Percentiles rank a stretch among this genome's conserved stretches.
phyloP scores from a whole-genome alignment of 306 rosid genomes.

The Lathyrus tuberosus region DNA sequence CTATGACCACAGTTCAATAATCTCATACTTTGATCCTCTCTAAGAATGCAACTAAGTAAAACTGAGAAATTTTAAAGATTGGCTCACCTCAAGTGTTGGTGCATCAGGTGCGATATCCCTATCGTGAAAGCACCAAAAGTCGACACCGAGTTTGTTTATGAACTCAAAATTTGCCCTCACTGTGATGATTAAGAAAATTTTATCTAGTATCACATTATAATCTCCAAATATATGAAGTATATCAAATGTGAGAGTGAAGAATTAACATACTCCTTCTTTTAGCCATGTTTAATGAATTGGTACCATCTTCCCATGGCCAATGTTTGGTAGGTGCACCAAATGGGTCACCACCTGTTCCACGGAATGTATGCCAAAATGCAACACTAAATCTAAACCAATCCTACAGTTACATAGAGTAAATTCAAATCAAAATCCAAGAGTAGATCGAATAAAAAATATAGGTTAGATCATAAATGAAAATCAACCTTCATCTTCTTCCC shows the following conservation, averaged over 20 bases:
- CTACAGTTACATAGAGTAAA: conserved; percentile 42
- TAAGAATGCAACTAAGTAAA: not conserved
- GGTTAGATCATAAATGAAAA: conserved; percentile 32
- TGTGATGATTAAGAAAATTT: conserved; percentile 40
- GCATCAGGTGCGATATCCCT: conserved; percentile 94
- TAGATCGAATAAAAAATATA: not conserved
- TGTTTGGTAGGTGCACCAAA: conserved; percentile 84
- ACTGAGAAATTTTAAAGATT: conserved; percentile 10
- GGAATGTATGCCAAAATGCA: conserved; percentile 99
- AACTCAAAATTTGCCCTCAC: conserved; percentile 96
- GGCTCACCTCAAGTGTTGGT: conserved; percentile 65
- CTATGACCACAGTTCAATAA: conserved; percentile 20
- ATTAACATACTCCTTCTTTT: conserved; percentile 82
- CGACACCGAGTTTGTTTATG: conserved; percentile 85
- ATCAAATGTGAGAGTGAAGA: conserved; percentile 4
- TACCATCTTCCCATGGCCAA: conserved; percentile 99
- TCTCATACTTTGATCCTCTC: conserved; percentile 16
- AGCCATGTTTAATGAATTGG: conserved; percentile 88
- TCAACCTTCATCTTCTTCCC: conserved; percentile 98
- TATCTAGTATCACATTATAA: conserved; percentile 6
- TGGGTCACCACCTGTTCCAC: conserved; percentile 90
- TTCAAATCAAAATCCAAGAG: conserved; percentile 34
- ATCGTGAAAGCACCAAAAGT: conserved; percentile 93
- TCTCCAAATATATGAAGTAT: conserved; percentile 6
- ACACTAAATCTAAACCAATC: conserved; percentile 98